A percentile compares a stretch with the other conserved stretches of the same genome.
Evolutionary conservation across 1,139 yeast genomes (phyloP).

Genomic region (Yamadazyma atlantica): DNA sequence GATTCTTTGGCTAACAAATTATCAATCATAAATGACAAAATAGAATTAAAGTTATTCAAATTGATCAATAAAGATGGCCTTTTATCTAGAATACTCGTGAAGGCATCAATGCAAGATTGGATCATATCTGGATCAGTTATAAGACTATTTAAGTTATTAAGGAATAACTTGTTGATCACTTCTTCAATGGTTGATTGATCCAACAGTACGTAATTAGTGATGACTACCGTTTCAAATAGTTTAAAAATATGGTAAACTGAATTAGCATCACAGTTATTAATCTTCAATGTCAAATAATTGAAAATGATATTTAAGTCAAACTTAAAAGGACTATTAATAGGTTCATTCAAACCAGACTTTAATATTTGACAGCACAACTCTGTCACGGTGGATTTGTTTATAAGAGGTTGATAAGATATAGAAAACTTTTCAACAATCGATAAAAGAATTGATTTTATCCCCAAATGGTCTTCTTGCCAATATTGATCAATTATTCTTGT

Average conservation of each 20-base stretch:
- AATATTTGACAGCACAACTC: constrained; percentile 60
- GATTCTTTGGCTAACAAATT: constrained; percentile 59
- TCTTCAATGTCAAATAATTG: constrained; percentile 44
- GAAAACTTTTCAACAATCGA: constrained; percentile 44
- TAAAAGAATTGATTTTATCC: constrained; percentile 40
- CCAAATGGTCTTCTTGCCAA: constrained; percentile 44
- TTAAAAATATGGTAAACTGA: constrained; percentile 42
- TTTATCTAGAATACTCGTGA: constrained; percentile 46
- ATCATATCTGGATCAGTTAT: constrained; percentile 55
- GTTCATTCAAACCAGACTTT: constrained; percentile 55
- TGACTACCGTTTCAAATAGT: constrained; percentile 41
- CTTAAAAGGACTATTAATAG: constrained; percentile 59
- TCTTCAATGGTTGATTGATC: constrained; percentile 26
- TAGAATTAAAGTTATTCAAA: constrained; percentile 27
- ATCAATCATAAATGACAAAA: constrained; percentile 43
- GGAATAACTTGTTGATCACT: constrained; percentile 29
- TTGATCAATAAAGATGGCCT: constrained; percentile 51
- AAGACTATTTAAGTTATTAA: constrained; percentile 32
- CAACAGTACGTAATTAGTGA: constrained; percentile 30
- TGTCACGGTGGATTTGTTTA: constrained; percentile 40
- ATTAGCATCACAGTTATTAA: constrained; percentile 24
- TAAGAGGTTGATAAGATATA: constrained; percentile 32
- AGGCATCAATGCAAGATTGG: constrained; percentile 42
- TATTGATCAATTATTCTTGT: constrained; percentile 25
- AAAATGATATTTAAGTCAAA: constrained; percentile 44